Base-by-base conservation (phyloP, 768 basidiomycete species). In the Leccinum subgranulosum region DNA sequence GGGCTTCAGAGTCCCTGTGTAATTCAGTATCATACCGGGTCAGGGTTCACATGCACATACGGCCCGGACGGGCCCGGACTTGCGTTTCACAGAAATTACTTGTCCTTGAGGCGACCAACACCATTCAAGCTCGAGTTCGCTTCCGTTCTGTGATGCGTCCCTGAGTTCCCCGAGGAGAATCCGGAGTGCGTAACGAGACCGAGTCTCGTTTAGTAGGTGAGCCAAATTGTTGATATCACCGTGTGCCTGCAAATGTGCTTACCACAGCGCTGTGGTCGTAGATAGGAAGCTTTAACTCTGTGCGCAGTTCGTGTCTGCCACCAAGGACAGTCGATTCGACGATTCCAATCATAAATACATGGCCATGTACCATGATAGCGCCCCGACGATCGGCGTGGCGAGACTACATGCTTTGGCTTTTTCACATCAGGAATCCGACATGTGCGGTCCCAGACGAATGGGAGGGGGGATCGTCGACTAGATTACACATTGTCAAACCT, bases 91-190 rank as follows among this genome's bases (percentile, higher is more conserved):
- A 19, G 43, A 33, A 21, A 5, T 21, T 21, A 43, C n/a, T 12
- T 14, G 43, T 21, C 21, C 45, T 23, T 11, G 21, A 10, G 23
- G 17, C 47, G 8, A 48, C 27, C 25, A n/a, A 15, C 17, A 21
- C 47, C 47, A n/a, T 49, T n/a, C 19, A 12, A 43, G 41, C 19
- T 43, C 41, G 19, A 43, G 19, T 6, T 43, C 41, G 39, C 39
- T 41, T n/a, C 19, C 23, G 23, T 47, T 25, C 17, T 17, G 8
- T 27, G 28, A 29, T 12, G 10, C 29, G 56, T 4, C 41, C 15
- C 25, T 31, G 31, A 12, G n/a, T 54, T 29, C 19, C 59, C 58
- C 58, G 60, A 60, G 58, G 60, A 51, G 48, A 60, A 60, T 17
- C 8, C n/a, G 47, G 27, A 28, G 46, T 27, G 46, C 25, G 25